Conservation (phyloP, 441 rosid genomes). For the Capsella rubella region DNA sequence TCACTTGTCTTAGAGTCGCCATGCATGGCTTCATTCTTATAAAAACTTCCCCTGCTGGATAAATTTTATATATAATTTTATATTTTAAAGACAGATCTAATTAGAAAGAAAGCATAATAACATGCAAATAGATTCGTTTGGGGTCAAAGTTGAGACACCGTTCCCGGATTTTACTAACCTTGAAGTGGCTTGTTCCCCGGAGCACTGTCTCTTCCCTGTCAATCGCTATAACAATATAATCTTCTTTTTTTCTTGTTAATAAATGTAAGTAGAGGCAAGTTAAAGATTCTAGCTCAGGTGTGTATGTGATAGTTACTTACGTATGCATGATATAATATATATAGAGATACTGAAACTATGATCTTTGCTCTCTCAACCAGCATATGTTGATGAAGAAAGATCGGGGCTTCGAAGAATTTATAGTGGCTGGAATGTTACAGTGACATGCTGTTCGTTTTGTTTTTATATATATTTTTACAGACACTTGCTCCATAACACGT, state of each 20-base stretch:
- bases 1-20: conserved; percentile 55
- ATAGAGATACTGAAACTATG: conserved; percentile 5
- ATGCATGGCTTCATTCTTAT: conserved; percentile 56
- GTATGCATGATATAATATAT: neutral
- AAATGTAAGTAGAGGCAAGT: conserved; percentile 17
- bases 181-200: conserved; percentile 43
- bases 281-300: conserved; percentile 30
- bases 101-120: conserved; percentile 28
- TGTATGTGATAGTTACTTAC: neutral
- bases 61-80: conserved; percentile 7
- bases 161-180: conserved; percentile 42
- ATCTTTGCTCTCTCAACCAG: conserved; percentile 25
- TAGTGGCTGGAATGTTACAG: conserved; percentile 29
- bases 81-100: conserved; percentile 42
- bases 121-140: conserved; percentile 43
- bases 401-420: conserved; percentile 31
- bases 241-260: neutral
- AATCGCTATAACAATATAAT: neutral
- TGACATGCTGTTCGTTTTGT: conserved; percentile 27
- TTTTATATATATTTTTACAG: conserved; percentile 9
- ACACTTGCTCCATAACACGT: conserved; percentile 38
- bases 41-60: conserved; percentile 40
- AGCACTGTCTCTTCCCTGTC: conserved; percentile 49
- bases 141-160: conserved; percentile 35
- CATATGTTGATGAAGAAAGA: conserved; percentile 31